Conservation (phyloP, 768 basidiomycete species). For the Omphalotus guepiniiformis region DNA sequence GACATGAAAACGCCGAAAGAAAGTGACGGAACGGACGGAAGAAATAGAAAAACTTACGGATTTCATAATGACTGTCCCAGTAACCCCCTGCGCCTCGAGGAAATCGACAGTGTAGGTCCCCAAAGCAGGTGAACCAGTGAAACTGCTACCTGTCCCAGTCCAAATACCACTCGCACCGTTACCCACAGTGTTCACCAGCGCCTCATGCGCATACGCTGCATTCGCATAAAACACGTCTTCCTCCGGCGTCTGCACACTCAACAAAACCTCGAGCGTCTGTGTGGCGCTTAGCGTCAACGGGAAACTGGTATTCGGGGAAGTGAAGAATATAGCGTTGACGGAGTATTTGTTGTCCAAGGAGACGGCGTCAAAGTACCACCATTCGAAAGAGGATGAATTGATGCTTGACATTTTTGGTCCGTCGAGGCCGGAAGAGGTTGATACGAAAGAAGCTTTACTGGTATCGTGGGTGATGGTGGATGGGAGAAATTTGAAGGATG, state of each 20-base stretch:
- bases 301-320: conserved; percentile 10
- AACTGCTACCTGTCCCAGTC: conserved; percentile 14
- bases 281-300: conserved; percentile 4
- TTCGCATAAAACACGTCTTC: conserved; percentile 10
- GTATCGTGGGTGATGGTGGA: background rate
- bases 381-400: conserved; percentile 15
- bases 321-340: conserved; percentile 15
- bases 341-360: conserved; percentile 13
- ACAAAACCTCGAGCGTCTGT: conserved; percentile 4
- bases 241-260: conserved; percentile 7
- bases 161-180: conserved; percentile 12
- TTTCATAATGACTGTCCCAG: conserved; percentile 11
- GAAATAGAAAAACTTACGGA: background rate
- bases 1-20: too few species aligned
- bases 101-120: conserved; percentile 8
- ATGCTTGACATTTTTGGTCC: conserved; percentile 13
- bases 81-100: conserved; percentile 13
- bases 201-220: background rate
- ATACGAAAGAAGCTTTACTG: background rate
- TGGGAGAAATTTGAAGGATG: too few species aligned
- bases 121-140: background rate
- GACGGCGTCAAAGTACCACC: conserved; percentile 21
- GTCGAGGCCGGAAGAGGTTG: conserved; percentile 7
- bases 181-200: conserved; percentile 3
- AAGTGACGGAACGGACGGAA: too few species aligned